Evolutionary conservation across 495 filamentous ascomycete genomes (phyloP).

Genomic region (Ramalina intermedia): DNA sequence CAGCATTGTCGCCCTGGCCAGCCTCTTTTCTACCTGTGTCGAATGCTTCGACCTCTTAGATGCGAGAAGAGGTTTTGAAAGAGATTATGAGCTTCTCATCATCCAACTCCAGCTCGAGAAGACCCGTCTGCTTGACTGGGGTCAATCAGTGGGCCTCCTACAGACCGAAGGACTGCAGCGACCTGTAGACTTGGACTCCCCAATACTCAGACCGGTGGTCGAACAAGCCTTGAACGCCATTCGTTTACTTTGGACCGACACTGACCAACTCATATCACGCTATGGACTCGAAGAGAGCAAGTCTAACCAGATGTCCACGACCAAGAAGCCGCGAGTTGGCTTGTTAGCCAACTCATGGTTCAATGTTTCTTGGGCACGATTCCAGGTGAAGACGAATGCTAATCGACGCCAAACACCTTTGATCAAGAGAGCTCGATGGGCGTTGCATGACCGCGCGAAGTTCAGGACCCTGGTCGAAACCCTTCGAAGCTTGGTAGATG

Average conservation of each 20-base stretch:
- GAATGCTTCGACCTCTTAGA: slow-evolving; percentile 11
- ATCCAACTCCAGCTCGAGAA: slow-evolving; percentile 12
- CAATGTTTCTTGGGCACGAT: no score
- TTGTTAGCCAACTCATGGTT: no score
- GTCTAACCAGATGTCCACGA: no score
- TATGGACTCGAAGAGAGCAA: no score
- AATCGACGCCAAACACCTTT: background rate
- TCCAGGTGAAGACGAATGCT: no score
- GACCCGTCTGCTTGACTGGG: slow-evolving; percentile 12
- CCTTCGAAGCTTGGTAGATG: background rate
- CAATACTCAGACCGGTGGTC: no score
- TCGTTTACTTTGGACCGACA: no score
- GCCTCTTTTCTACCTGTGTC: slow-evolving; percentile 11
- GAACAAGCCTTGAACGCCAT: no score
- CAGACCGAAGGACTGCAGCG: no score
- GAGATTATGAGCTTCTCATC: slow-evolving; percentile 9
- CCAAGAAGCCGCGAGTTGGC: no score
- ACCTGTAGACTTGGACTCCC: no score
- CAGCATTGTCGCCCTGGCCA: slow-evolving; percentile 1
- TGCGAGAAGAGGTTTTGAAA: background rate
- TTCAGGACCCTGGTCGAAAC: background rate
- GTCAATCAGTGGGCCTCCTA: slow-evolving; percentile 4
- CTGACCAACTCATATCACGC: no score
- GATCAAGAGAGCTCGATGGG: background rate
- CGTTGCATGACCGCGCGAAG: background rate